Evolutionary conservation across 257 asterid genomes (phyloP), one percentile per base, ranked within the genome.

Genomic region (Ballota nigra): DNA sequence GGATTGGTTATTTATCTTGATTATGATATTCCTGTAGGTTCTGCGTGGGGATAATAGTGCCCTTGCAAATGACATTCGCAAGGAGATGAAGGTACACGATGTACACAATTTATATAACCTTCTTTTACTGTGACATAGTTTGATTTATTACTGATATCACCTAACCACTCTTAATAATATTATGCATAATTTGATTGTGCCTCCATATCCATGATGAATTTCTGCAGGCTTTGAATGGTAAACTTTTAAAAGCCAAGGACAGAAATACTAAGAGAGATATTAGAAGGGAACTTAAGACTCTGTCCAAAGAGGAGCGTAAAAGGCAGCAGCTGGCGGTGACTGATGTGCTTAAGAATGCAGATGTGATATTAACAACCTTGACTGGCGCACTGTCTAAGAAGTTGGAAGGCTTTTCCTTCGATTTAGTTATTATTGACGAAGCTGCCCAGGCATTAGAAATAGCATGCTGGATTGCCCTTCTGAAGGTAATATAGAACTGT

Each of bases 361-460:
- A 88, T 70, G 97, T 94, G 64, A 88, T 91, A 43, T 82, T 94
- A 80, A 89, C 97, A 70, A 91, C 97, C 59, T 85, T 94, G 86
- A 94, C 99, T 41, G 99, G 99, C 70, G 92, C 96, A 40, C 72
- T 89, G 85, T 33, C 99, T 53, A 80, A 78, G 81, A 91, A 79
- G 68, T 83, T 94, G 86, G 97, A 89, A 0, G 82, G 88, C 40
- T 82, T 80, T 75, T 79, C 96, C 43, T 93, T 87, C 60, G 96
- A 93, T 84, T 78, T 93, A 84, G 92, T 93, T 77, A 88, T 93
- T 74, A 93, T 93, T 78, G 98, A 93, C 60, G 98, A 93, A 86
- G 97, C 96, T 84, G 98, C 98, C 68, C 98, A 93, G 81, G 98
- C 98, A 11, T 86, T 93, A 78, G 98, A 93, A 84, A 85, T 93